Percentiles rank a stretch among this genome's conserved stretches.
Conservation (phyloP, 768 basidiomycete species). For the Suillus weaverae region DNA sequence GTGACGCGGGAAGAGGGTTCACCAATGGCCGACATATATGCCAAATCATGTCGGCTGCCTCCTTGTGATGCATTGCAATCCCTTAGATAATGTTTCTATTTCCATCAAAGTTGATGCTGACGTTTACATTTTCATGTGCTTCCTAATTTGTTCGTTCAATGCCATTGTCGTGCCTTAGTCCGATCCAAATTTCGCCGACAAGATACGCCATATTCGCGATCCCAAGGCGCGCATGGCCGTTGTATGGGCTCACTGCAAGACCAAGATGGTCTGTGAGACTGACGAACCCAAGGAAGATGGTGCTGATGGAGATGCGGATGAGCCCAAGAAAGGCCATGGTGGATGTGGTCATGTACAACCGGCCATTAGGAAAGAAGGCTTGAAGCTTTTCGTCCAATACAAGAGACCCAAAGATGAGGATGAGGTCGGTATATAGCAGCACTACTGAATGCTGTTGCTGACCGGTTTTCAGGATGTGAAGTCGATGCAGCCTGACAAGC, state of each 20-base stretch:
- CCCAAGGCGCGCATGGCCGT: constrained; percentile 84
- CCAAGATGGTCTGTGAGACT: constrained; percentile 84
- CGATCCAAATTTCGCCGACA: constrained; percentile 82
- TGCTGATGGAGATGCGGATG: constrained; percentile 60
- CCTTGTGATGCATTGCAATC: constrained; percentile 51
- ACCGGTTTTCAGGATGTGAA: constrained; percentile 64
- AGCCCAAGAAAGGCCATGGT: constrained; percentile 89
- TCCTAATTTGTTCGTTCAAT: constrained; percentile 23
- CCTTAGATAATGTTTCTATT: constrained; percentile 26
- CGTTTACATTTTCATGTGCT: constrained; percentile 59
- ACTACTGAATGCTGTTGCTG: constrained; percentile 9
- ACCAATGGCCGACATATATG: constrained; percentile 56
- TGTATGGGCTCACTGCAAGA: constrained; percentile 86
- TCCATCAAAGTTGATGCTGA: constrained; percentile 55
- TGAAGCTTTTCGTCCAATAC: constrained; percentile 93
- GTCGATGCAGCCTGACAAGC: constrained; percentile 78
- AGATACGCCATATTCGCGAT: constrained; percentile 83
- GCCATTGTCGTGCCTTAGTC: constrained; percentile 51
- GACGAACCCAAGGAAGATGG: constrained; percentile 88
- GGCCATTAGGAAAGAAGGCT: constrained; percentile 85
- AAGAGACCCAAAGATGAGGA: constrained; percentile 94
- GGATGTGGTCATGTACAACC: constrained; percentile 96
- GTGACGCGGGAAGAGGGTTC: constrained; percentile 68
- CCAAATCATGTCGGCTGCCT: constrained; percentile 55
- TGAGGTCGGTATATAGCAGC: constrained; percentile 61